phyloP scores from a whole-genome alignment of 2,329 filamentous ascomycete genomes.

The Colletotrichum liriopes region DNA sequence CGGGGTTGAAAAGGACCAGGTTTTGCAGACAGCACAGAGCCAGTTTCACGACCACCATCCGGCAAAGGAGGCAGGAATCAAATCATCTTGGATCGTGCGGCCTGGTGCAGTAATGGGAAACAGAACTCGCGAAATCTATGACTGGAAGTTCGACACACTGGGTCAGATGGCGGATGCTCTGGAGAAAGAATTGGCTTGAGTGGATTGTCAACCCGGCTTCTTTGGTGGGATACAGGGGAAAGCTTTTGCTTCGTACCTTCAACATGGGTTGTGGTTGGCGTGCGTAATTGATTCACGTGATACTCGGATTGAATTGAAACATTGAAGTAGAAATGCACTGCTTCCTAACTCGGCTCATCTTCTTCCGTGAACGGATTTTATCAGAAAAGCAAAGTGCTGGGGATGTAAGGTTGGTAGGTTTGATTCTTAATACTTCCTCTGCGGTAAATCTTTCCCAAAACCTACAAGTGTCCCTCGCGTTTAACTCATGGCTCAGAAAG shows the following conservation, averaged over 20 bases:
- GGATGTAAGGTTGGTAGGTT: neutral
- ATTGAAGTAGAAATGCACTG: no score
- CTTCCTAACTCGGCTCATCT: no score
- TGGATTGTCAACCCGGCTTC: no score
- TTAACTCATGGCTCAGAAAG: no score
- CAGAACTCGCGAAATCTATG: conserved; percentile 59
- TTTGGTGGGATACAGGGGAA: neutral
- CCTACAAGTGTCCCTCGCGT: no score
- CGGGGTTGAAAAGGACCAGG: conserved; percentile 66
- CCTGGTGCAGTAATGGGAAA: conserved; percentile 58
- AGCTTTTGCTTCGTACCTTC: no score
- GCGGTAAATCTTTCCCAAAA: no score
- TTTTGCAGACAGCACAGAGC: conserved; percentile 79
- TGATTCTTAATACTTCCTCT: no score
- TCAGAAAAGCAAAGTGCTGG: no score
- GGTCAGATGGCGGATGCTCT: conserved; percentile 73
- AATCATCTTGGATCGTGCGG: conserved; percentile 74
- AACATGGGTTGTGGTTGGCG: neutral
- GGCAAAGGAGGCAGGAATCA: conserved; percentile 71
- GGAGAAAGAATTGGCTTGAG: conserved; percentile 53
- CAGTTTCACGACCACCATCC: conserved; percentile 80
- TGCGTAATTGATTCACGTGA: neutral
- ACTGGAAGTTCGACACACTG: conserved; percentile 73
- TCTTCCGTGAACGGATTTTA: no score
- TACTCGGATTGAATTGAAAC: no score